Percentiles rank a stretch among this genome's conserved stretches.
These are phyloP conservation scores for Penicillium angulare DNA, from an alignment of 495 filamentous ascomycete species.

Conservation along the genomic window DNA sequence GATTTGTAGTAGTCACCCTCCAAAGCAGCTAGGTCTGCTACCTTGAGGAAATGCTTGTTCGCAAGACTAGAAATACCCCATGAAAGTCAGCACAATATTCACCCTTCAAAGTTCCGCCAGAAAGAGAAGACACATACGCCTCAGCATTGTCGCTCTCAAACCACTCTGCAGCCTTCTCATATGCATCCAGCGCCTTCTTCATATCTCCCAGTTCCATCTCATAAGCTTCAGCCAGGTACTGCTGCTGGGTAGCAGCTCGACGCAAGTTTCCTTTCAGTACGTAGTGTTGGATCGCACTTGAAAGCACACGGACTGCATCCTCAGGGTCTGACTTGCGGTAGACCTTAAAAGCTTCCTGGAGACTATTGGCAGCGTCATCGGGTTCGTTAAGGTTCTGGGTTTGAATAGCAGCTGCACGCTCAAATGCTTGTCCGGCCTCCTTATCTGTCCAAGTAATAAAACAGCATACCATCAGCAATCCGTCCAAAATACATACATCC, in stretches of 20 bases:
- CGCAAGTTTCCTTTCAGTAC: slow-evolving; percentile 81
- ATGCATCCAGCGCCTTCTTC: slow-evolving; percentile 73
- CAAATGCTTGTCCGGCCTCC: slow-evolving; percentile 78
- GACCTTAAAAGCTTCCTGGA: slow-evolving; percentile 77
- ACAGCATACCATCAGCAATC: not conserved
- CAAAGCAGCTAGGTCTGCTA: slow-evolving; percentile 79
- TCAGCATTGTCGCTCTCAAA: slow-evolving; percentile 84
- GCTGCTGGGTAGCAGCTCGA: slow-evolving; percentile 82
- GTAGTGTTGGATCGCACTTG: slow-evolving; percentile 74
- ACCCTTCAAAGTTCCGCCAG: not conserved
- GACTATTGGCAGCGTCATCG: slow-evolving; percentile 81
- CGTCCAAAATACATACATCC: not conserved
- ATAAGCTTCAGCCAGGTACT: slow-evolving; percentile 78
- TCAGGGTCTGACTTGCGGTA: slow-evolving; percentile 79
- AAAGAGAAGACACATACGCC: slow-evolving; percentile 54
- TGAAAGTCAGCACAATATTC: not conserved
- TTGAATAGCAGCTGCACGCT: slow-evolving; percentile 76
- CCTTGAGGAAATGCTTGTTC: slow-evolving; percentile 87
- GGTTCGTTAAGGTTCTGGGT: slow-evolving; percentile 76
- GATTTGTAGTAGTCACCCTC: slow-evolving; percentile 78
- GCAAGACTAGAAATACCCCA: slow-evolving; percentile 56
- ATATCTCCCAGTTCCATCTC: slow-evolving; percentile 76
- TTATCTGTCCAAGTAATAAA: slow-evolving; percentile 51
- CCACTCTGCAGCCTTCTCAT: slow-evolving; percentile 80
- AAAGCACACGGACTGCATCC: slow-evolving; percentile 73